Conservation (phyloP, 495 filamentous ascomycete genomes). For the Trichoderma parareesei region DNA sequence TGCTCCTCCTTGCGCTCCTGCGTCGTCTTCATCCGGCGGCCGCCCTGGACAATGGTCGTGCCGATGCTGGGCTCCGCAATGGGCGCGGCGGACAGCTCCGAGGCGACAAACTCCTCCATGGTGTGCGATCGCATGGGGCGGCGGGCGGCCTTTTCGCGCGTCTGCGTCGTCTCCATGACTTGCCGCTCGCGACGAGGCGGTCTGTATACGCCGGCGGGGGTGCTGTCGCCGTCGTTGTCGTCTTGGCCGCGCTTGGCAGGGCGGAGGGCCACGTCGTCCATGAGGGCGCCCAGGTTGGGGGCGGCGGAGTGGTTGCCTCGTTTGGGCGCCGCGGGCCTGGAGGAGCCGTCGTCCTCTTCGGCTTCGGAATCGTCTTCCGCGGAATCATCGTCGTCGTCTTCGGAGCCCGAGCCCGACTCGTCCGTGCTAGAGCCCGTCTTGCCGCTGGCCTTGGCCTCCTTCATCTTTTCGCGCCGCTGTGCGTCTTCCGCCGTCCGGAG, state of each 20-base stretch:
- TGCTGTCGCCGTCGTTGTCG: constrained; percentile 21
- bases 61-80: constrained; percentile 76
- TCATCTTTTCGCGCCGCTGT: constrained; percentile 32
- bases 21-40: constrained; percentile 63
- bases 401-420: constrained; percentile 32
- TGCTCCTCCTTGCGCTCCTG: constrained; percentile 61
- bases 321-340: constrained; percentile 25
- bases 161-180: constrained; percentile 50
- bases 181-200: constrained; percentile 80
- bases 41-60: constrained; percentile 64
- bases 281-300: constrained; percentile 46
- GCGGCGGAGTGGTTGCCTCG: constrained; percentile 27
- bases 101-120: constrained; percentile 76
- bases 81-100: constrained; percentile 71
- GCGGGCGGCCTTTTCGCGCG: constrained; percentile 47
- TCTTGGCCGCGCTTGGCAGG: constrained; percentile 20
- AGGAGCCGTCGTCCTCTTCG: constrained; percentile 14
- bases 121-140: constrained; percentile 58
- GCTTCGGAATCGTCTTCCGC: constrained; percentile 22
- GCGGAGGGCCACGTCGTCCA: constrained; percentile 20
- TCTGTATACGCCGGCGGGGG: constrained; percentile 53
- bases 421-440: constrained; percentile 25
- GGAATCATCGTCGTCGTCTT: constrained; percentile 23
- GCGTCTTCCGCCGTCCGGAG: constrained; percentile 77
- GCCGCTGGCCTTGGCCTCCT: constrained; percentile 12